Conservation (phyloP, 2,329 filamentous ascomycete genomes). For the Colletotrichum chlorophyti region DNA sequence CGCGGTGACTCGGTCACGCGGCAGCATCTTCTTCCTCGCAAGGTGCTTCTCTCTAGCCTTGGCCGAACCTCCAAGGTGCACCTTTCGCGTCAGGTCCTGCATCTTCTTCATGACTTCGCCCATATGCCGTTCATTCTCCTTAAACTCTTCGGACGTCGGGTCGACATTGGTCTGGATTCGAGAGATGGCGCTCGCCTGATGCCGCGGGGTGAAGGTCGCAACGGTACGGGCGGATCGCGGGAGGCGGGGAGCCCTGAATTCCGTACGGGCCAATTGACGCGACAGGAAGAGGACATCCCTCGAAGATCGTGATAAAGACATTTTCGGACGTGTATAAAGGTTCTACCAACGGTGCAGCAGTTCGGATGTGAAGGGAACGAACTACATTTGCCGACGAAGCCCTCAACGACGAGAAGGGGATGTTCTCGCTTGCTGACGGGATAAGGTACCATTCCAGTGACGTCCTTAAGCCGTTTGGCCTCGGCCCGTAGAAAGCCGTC, state of each 20-base stretch:
- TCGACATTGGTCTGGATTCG: slow-evolving; percentile 80
- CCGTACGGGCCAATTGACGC: slow-evolving; percentile 43
- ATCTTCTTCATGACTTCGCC: slow-evolving; percentile 73
- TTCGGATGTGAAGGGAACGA: slow-evolving; percentile 10
- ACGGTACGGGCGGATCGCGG: slow-evolving; percentile 49
- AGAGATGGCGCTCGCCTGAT: slow-evolving; percentile 85
- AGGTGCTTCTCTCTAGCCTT: slow-evolving; percentile 90
- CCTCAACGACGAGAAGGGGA: slow-evolving; percentile 18
- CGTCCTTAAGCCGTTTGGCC: slow-evolving; percentile 29
- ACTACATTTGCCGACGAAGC: slow-evolving; percentile 34
- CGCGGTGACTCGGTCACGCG: slow-evolving; percentile 85
- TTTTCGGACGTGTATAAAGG: slow-evolving; percentile 36
- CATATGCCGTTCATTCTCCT: slow-evolving; percentile 83
- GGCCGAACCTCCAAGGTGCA: slow-evolving; percentile 77
- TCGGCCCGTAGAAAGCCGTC: slow-evolving; percentile 52
- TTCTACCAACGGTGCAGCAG: slow-evolving; percentile 28
- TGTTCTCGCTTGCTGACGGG: slow-evolving; percentile 29
- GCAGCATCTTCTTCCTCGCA: slow-evolving; percentile 90
- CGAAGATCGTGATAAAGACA: slow-evolving; percentile 56
- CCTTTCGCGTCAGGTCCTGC: slow-evolving; percentile 71
- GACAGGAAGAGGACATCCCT: slow-evolving; percentile 52
- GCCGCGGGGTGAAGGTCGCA: slow-evolving; percentile 80
- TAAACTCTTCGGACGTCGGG: slow-evolving; percentile 77
- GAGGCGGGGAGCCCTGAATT: slow-evolving; percentile 36
- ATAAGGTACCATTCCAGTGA: slow-evolving; percentile 28